Conservation (phyloP, 768 basidiomycete species). For the Trametes villosa region DNA sequence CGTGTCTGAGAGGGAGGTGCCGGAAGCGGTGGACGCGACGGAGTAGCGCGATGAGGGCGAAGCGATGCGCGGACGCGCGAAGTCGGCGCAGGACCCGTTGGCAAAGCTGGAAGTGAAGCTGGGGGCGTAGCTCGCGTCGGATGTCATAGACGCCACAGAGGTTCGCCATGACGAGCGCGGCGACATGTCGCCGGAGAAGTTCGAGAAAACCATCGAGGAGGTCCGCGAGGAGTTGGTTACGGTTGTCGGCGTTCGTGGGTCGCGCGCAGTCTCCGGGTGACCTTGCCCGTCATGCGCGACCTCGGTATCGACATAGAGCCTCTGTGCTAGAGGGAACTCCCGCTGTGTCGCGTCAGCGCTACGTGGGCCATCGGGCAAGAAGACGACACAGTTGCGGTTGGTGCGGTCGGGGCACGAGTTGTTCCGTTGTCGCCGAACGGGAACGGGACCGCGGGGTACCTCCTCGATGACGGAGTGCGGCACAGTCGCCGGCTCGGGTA, state of each 20-base stretch:
- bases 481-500: slow-evolving; percentile 16
- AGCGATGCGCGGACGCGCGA: slow-evolving; percentile 15
- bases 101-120: slow-evolving; percentile 19
- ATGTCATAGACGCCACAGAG: slow-evolving; percentile 20
- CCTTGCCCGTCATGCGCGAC: background rate
- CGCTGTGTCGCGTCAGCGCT: slow-evolving; percentile 3
- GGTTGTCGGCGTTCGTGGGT: slow-evolving; percentile 14
- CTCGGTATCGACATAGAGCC: slow-evolving; percentile 6
- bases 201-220: slow-evolving; percentile 28
- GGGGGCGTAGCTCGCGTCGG: slow-evolving; percentile 14
- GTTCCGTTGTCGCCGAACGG: slow-evolving; percentile 29
- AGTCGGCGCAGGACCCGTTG: slow-evolving; percentile 22
- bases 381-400: slow-evolving; percentile 33
- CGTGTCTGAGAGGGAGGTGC: background rate
- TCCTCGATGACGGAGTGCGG: slow-evolving; percentile 14
- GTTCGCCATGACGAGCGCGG: slow-evolving; percentile 32
- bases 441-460: slow-evolving; percentile 16
- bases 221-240: slow-evolving; percentile 24
- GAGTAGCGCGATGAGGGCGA: slow-evolving; percentile 18
- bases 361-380: slow-evolving; percentile 18
- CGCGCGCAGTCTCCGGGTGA: background rate
- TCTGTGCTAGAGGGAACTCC: slow-evolving; percentile 1
- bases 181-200: slow-evolving; percentile 27
- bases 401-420: slow-evolving; percentile 30
- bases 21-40: background rate